These are phyloP conservation scores for Pulveroboletus ravenelii DNA, from an alignment of 768 basidiomycete genomes.

Conservation along the genomic window DNA sequence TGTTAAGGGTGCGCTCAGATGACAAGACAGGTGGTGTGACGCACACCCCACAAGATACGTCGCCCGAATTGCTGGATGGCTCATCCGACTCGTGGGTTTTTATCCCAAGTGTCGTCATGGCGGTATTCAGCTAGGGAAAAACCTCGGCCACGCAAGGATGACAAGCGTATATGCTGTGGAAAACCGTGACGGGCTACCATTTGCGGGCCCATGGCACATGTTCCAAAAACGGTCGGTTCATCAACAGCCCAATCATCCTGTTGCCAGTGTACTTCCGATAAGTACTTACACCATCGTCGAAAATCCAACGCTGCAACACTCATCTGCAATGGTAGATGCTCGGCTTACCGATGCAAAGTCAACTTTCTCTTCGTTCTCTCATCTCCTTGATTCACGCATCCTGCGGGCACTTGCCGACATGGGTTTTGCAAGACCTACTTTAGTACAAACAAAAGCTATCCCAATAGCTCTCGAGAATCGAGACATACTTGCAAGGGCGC, in stretches of 20 bases:
- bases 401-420: slow-evolving; percentile 87
- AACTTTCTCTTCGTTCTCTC: slow-evolving; percentile 59
- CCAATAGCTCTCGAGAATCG: slow-evolving; percentile 84
- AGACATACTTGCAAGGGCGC: slow-evolving; percentile 90
- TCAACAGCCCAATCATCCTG: too few relatives aligned
- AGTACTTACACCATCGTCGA: too few relatives aligned
- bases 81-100: slow-evolving; percentile 16
- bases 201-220: too few relatives aligned
- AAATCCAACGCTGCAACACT: too few relatives aligned
- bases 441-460: slow-evolving; percentile 88
- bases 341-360: slow-evolving; percentile 44
- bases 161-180: not conserved
- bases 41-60: slow-evolving; percentile 43
- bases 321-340: slow-evolving; percentile 40
- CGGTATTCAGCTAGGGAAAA: not conserved
- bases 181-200: not conserved
- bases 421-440: slow-evolving; percentile 86
- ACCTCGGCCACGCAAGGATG: not conserved
- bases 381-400: slow-evolving; percentile 79
- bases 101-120: slow-evolving; percentile 15
- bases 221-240: not conserved
- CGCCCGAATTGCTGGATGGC: not conserved
- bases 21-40: slow-evolving; percentile 16
- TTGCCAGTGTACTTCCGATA: too few relatives aligned
- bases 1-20: slow-evolving; percentile 3